Base-by-base conservation (phyloP, 441 rosid species). In the Populus hybrid region DNA sequence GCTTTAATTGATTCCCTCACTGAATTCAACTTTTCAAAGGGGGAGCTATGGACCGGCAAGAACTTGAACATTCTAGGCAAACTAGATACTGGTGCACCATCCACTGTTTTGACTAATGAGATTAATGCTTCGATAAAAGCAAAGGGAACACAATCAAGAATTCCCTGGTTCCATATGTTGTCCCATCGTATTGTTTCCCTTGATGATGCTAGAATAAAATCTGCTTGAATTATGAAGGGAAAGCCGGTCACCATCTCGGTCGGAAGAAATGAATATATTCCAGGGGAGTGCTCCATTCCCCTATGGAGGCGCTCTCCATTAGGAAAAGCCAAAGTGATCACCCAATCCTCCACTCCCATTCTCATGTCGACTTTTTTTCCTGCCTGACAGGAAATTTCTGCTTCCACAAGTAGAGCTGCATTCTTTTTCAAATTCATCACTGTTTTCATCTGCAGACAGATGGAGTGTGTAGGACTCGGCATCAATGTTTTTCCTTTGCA, bases 1-100 rank as follows among this genome's bases (percentile, higher is more conserved):
- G 50, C 70, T 73, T 59, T 84, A 35, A 92, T 86, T 0, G 86
- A 70, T 9, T 89, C 88, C 78, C 97, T 80, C 3, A 90, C 86
- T 24, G 67, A 79, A 77, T 93, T 86, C 61, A 92, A 77, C 76
- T 63, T 71, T 21, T 72, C 76, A 70, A 81, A 85, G 21, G 73
- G 16, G 72, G 95, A 87, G 70, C 66, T 10, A 4, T 76, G 75
- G 40, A 89, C 81, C 6, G 95, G 98, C 83, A 93, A 76, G 87
- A 91, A 93, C 23, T 34, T 54, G 73, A 90, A 90, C 86, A 81
- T 78, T 9, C 78, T 83, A 46, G 87, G 79, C 86, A 91, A 81
- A 79, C 74, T 89, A 36, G 88, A 88, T 0, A 81, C 78, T 0
- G 95, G 93, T 46, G 93, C 92, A 24, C 80, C 86, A 61, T 74